A percentile compares a stretch with the other conserved stretches of the same genome.
Conservation (phyloP, 441 rosid genomes). For the Pelargonium exstipulatum region DNA sequence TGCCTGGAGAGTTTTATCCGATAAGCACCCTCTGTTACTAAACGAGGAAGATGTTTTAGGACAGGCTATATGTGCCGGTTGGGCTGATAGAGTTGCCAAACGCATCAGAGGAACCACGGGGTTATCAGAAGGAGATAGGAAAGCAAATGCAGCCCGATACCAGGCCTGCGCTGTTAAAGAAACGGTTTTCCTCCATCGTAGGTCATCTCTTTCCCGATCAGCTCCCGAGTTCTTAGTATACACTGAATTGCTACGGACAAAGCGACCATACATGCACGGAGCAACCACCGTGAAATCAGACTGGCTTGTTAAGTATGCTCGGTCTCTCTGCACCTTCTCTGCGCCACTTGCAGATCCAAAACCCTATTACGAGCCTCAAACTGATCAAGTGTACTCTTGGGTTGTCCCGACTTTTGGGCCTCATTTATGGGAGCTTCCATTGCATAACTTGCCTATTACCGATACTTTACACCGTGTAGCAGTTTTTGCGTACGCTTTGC, state of each 20-base stretch:
- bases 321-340: conserved; percentile 52
- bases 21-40: conserved; percentile 43
- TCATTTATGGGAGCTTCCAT: conserved; percentile 65
- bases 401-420: conserved; percentile 58
- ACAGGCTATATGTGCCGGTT: conserved; percentile 83
- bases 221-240: conserved; percentile 84
- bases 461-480: conserved; percentile 30
- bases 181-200: conserved; percentile 63
- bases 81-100: conserved; percentile 94
- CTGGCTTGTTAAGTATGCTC: conserved; percentile 68
- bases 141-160: conserved; percentile 46
- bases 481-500: conserved; percentile 67
- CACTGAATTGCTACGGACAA: conserved; percentile 61
- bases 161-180: conserved; percentile 65
- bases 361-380: conserved; percentile 51
- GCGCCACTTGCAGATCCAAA: conserved; percentile 52
- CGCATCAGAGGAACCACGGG: conserved; percentile 35
- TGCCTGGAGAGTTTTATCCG: conserved; percentile 52
- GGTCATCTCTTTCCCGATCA: conserved; percentile 58
- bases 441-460: conserved; percentile 36
- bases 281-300: conserved; percentile 68
- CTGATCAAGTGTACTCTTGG: conserved; percentile 53
- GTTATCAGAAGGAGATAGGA: conserved; percentile 37
- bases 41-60: conserved; percentile 71
- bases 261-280: conserved; percentile 78